A percentile compares a stretch with the other conserved stretches of the same genome.
Conservation (phyloP, 352 stramenopile genomes). For the Pythium scleroteichum region DNA sequence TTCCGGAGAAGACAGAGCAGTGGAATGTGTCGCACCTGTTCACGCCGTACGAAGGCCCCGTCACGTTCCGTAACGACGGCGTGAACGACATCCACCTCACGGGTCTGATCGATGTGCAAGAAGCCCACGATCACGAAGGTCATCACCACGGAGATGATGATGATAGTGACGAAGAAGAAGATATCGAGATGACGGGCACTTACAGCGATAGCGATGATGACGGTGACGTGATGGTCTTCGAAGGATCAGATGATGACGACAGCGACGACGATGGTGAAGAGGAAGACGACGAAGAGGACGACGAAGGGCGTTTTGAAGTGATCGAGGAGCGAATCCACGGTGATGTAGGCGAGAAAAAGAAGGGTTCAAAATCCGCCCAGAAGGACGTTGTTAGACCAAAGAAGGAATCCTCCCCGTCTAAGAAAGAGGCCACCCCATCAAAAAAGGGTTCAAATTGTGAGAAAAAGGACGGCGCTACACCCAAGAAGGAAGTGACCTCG, state of each 20-base stretch:
- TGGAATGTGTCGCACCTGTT: constrained; percentile 82
- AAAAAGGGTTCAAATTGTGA: constrained; percentile 33
- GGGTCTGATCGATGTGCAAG: constrained; percentile 76
- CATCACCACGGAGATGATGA: constrained; percentile 27
- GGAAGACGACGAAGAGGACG: constrained; percentile 47
- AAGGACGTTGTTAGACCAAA: constrained; percentile 23
- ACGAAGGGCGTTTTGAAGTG: constrained; percentile 67
- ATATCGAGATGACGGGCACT: constrained; percentile 28
- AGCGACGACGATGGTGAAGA: constrained; percentile 39
- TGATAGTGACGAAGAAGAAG: constrained; percentile 40
- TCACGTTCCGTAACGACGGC: constrained; percentile 73
- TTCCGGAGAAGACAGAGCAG: constrained; percentile 57
- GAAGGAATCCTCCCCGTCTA: constrained; percentile 20
- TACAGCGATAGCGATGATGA: constrained; percentile 39
- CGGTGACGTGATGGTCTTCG: constrained; percentile 68
- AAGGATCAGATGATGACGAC: constrained; percentile 32
- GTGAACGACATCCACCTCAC: constrained; percentile 81
- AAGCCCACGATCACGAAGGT: constrained; percentile 57
- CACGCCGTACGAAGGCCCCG: constrained; percentile 65
- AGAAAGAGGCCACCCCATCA: constrained; percentile 20
- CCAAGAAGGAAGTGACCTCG: constrained; percentile 27
- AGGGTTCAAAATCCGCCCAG: constrained; percentile 20
- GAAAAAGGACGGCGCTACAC: constrained; percentile 30
- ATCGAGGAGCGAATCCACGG: constrained; percentile 70
- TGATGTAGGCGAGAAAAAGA: constrained; percentile 39